Conservation (phyloP, 2,329 filamentous ascomycete species). For the Monosporascus sp. region DNA sequence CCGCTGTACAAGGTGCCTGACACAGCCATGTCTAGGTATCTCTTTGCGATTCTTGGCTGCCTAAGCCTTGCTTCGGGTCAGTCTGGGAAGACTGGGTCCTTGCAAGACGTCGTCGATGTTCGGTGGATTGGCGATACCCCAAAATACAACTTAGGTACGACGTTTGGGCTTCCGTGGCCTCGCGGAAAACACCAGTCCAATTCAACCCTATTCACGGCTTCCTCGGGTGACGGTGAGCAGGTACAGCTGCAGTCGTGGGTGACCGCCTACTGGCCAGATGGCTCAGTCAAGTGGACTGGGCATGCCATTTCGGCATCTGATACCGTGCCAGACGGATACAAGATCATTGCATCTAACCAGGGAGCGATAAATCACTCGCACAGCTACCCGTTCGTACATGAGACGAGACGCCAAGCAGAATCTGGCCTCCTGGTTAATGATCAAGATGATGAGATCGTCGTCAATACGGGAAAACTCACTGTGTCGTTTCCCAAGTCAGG, state of each 20-base stretch:
- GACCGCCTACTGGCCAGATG: slow-evolving; percentile 55
- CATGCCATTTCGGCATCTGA: slow-evolving; percentile 46
- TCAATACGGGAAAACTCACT: slow-evolving; percentile 40
- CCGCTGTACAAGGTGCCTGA: background rate
- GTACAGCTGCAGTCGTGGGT: slow-evolving; percentile 47
- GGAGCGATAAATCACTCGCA: background rate
- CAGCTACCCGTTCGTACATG: slow-evolving; percentile 3
- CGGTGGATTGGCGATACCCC: slow-evolving; percentile 37
- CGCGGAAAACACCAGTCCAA: slow-evolving; percentile 32
- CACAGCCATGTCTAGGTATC: background rate
- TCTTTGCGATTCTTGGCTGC: background rate
- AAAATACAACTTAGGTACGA: slow-evolving; percentile 28
- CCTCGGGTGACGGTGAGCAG: slow-evolving; percentile 16
- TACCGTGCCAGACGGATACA: slow-evolving; percentile 35
- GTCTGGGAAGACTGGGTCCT: slow-evolving; percentile 4
- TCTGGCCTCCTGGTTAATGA: slow-evolving; percentile 12
- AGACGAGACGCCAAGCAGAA: slow-evolving; percentile 4
- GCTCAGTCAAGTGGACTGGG: slow-evolving; percentile 56
- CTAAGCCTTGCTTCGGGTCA: background rate
- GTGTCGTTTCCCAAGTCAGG: slow-evolving; percentile 39
- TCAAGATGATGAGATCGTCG: slow-evolving; percentile 24
- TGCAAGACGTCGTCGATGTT: slow-evolving; percentile 19
- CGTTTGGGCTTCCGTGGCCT: slow-evolving; percentile 40
- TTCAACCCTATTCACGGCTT: slow-evolving; percentile 30
- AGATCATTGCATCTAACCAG: slow-evolving; percentile 25